Evolutionary conservation across 257 asterid species (phyloP).

Genomic region (Primulina huaijiensis): DNA sequence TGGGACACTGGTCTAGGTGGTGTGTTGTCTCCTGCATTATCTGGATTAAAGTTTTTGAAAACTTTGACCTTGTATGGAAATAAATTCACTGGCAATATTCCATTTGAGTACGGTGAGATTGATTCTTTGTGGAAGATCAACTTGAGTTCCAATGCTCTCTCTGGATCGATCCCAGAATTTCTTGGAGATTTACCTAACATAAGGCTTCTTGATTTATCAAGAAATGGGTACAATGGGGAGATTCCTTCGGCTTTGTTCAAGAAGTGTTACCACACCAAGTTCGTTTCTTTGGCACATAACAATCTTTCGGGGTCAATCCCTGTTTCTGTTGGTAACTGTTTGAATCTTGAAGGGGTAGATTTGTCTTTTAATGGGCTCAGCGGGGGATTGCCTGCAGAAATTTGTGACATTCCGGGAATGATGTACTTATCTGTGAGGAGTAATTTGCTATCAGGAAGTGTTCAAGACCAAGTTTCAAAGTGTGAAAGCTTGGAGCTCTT

Average conservation of each 20-base stretch:
- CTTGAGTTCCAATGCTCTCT: conserved; percentile 83
- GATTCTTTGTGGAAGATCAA: conserved; percentile 79
- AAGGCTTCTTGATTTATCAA: conserved; percentile 87
- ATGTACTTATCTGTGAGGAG: conserved; percentile 69
- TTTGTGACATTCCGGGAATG: conserved; percentile 59
- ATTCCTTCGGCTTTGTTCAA: conserved; percentile 72
- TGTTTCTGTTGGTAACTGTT: conserved; percentile 55
- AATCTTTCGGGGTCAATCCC: conserved; percentile 81
- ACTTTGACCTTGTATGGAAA: conserved; percentile 76
- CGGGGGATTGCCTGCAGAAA: conserved; percentile 59
- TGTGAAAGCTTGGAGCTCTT: conserved; percentile 70
- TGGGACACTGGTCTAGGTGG: conserved; percentile 86
- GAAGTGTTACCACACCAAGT: conserved; percentile 60
- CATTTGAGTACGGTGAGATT: conserved; percentile 63
- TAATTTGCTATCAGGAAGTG: conserved; percentile 69
- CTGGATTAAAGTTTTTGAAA: conserved; percentile 70
- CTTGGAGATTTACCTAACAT: conserved; percentile 74
- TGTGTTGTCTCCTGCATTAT: conserved; percentile 59
- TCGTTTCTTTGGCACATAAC: conserved; percentile 68
- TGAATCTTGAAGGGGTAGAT: conserved; percentile 84
- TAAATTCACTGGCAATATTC: conserved; percentile 63
- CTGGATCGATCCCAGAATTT: conserved; percentile 81
- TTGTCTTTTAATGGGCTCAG: conserved; percentile 64
- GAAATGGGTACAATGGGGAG: conserved; percentile 60
- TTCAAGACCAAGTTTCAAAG: conserved; percentile 43